A percentile compares a stretch with the other conserved stretches of the same genome.
Conservation (phyloP, 148 eudicot species). For the Nepenthes gracilis region DNA sequence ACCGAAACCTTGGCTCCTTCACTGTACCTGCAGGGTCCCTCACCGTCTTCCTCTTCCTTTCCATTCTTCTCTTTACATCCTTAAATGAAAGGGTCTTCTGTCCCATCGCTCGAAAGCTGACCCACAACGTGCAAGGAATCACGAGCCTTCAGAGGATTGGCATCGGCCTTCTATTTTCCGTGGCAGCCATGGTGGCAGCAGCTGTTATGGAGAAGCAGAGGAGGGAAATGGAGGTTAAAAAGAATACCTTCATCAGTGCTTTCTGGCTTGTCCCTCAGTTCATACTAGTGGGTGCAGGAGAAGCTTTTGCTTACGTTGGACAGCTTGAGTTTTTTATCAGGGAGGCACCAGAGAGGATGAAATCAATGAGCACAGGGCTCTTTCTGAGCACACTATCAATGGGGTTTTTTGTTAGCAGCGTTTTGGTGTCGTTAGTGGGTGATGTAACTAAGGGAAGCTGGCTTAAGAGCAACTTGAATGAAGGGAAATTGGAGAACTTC, state of each 20-base stretch:
- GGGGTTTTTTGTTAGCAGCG: conserved; percentile 47
- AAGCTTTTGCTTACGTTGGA: conserved; percentile 19
- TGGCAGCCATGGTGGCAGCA: conserved; percentile 1
- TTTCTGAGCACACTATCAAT: conserved; percentile 42
- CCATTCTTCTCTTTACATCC: conserved; percentile 80
- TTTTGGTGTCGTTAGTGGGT: conserved; percentile 35
- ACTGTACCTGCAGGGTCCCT: conserved; percentile 73
- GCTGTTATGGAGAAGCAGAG: conserved; percentile 1
- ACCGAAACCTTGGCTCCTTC: conserved; percentile 58
- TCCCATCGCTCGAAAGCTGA: conserved; percentile 48
- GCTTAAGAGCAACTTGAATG: conserved; percentile 34
- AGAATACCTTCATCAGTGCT: conserved; percentile 2
- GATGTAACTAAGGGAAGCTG: conserved; percentile 12
- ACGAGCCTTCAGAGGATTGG: conserved; percentile 5
- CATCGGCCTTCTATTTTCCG: conserved; percentile 1
- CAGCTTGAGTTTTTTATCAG: conserved; percentile 21
- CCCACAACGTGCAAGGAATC: conserved; percentile 3
- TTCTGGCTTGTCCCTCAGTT: conserved; percentile 21
- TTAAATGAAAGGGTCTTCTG: conserved; percentile 60
- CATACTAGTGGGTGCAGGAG: conserved; percentile 21
- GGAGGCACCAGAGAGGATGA: conserved; percentile 23
- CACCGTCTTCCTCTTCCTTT: conserved; percentile 73
- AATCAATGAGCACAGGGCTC: conserved; percentile 30
- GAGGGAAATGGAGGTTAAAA: background rate
- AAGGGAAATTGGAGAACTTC: conserved; percentile 32